Percentiles rank a stretch among this genome's conserved stretches.
Conservation (phyloP, 352 stramenopile species). For the Phytophthora sp. region DNA sequence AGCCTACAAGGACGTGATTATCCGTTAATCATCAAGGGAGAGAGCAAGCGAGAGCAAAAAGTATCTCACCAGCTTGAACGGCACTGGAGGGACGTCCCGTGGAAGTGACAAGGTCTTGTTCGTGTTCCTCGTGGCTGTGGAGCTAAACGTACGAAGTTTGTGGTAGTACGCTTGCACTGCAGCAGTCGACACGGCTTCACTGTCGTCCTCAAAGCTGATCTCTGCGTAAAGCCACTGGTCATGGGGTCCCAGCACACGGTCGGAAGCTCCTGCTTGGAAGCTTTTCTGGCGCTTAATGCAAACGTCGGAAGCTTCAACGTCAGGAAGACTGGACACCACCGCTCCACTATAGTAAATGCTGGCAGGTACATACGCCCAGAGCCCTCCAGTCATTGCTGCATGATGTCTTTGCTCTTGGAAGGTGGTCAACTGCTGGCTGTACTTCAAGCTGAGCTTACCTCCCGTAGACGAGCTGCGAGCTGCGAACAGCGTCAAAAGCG, state of each 20-base stretch:
- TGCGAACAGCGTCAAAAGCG: constrained; percentile 24
- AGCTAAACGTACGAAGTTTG: constrained; percentile 37
- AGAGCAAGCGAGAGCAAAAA: constrained; percentile 7
- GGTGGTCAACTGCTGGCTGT: constrained; percentile 17
- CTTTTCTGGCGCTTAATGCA: constrained; percentile 29
- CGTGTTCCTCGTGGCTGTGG: background rate
- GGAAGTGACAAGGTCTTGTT: constrained; percentile 3
- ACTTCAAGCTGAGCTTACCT: background rate
- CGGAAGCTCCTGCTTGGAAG: background rate
- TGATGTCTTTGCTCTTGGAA: constrained; percentile 22
- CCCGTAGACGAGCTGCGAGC: constrained; percentile 17
- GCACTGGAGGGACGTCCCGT: constrained; percentile 33
- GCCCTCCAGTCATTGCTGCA: constrained; percentile 16
- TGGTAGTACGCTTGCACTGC: constrained; percentile 44
- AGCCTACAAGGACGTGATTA: constrained; percentile 31
- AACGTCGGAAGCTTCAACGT: background rate
- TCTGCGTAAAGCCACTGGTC: constrained; percentile 62
- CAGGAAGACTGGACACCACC: no score
- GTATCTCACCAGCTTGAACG: constrained; percentile 44
- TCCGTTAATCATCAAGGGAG: background rate
- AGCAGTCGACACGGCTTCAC: constrained; percentile 3
- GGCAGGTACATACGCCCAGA: constrained; percentile 31
- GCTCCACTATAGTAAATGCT: constrained; percentile 27
- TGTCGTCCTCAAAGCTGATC: constrained; percentile 44
- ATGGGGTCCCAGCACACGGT: constrained; percentile 15